Evolutionary conservation across 768 basidiomycete genomes (phyloP).

Genomic region (Leccinum arenicola): DNA sequence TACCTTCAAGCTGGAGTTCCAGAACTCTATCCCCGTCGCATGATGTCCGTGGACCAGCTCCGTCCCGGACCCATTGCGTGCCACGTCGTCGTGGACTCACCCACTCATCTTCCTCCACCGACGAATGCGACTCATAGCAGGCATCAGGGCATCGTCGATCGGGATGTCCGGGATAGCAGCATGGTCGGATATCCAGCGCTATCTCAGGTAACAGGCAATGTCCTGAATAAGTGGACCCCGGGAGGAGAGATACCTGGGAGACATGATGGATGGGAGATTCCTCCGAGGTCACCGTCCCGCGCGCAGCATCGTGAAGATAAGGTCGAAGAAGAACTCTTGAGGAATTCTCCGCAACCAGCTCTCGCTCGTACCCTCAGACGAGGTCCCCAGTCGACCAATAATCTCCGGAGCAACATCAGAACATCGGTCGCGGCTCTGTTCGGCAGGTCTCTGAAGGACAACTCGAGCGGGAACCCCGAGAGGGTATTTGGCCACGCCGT

Average conservation of each 20-base stretch:
- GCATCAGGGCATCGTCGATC: neutral
- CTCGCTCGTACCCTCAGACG: constrained; percentile 11
- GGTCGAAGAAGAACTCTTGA: constrained; percentile 6
- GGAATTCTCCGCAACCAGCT: constrained; percentile 1
- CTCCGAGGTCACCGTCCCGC: neutral
- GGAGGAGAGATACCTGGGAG: constrained; percentile 1
- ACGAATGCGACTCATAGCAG: neutral
- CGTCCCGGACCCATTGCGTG: neutral
- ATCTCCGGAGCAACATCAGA: constrained; percentile 5
- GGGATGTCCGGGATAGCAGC: neutral
- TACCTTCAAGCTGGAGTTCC: constrained; percentile 3
- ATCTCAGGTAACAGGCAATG: constrained; percentile 17
- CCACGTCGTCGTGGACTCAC: neutral
- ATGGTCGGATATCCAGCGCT: constrained; percentile 14
- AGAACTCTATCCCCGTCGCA: constrained; percentile 6
- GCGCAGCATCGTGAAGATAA: neutral
- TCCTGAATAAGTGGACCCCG: constrained; percentile 3
- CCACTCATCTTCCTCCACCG: neutral
- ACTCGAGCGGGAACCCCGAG: neutral
- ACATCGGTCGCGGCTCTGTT: constrained; percentile 6
- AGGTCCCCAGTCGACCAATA: constrained; percentile 1
- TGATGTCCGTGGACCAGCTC: constrained; percentile 10
- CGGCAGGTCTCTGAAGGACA: constrained; percentile 1
- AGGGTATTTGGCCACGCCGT: constrained; percentile 18
- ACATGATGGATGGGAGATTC: constrained; percentile 4